Percentiles rank a stretch among this genome's conserved stretches.
These are phyloP conservation scores for Alternaria infectoria DNA, from an alignment of 2,329 filamentous ascomycete genomes.

Conservation along the genomic window DNA sequence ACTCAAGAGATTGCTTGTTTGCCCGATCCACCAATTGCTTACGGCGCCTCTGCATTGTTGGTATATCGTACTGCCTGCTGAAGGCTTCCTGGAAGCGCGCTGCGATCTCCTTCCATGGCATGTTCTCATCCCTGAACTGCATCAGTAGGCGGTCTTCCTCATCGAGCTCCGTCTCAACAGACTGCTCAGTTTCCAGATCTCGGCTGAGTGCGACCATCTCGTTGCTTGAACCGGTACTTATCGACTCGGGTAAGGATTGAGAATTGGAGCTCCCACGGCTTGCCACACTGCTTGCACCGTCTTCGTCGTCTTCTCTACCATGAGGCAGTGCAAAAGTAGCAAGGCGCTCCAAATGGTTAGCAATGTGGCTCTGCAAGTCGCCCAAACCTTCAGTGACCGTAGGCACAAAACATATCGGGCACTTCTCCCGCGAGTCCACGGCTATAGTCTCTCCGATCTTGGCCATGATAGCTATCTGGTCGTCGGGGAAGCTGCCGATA, in stretches of 20 bases:
- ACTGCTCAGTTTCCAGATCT: neutral
- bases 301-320: slow-evolving; percentile 33
- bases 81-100: neutral
- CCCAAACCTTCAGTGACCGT: slow-evolving; percentile 30
- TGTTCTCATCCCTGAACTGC: no score
- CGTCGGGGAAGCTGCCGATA: slow-evolving; percentile 35
- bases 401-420: slow-evolving; percentile 41
- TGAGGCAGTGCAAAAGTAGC: slow-evolving; percentile 44
- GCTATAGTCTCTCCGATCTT: slow-evolving; percentile 43
- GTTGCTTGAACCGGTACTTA: slow-evolving; percentile 18
- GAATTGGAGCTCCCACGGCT: slow-evolving; percentile 34
- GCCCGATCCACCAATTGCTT: no score
- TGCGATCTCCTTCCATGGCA: neutral
- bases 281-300: slow-evolving; percentile 40
- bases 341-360: slow-evolving; percentile 46
- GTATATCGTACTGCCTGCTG: no score
- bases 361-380: slow-evolving; percentile 43
- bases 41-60: no score
- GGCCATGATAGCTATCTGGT: slow-evolving; percentile 36
- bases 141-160: neutral
- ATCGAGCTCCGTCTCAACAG: neutral
- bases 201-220: neutral
- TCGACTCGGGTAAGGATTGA: slow-evolving; percentile 24
- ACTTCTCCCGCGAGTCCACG: slow-evolving; percentile 36
- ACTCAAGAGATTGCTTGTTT: slow-evolving; percentile 10